phyloP scores from a whole-genome alignment of 1,284 basidiomycete genomes.

The Exobasidium cylindrosporum region DNA sequence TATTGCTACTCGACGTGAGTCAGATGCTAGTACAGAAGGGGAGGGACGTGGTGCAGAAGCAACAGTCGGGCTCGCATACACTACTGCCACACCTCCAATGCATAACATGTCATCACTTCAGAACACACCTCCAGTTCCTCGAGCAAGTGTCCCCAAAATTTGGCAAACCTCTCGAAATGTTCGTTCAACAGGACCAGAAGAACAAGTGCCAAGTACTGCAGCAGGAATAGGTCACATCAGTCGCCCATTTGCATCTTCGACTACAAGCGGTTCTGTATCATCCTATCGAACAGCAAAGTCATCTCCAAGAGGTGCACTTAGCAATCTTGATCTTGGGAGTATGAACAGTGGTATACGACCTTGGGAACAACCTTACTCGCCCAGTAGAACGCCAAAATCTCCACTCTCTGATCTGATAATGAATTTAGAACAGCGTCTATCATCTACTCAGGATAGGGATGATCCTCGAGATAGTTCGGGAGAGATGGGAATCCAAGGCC shows the following conservation, averaged over 20 bases:
- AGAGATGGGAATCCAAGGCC: not conserved
- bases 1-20: not conserved
- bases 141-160: constrained; percentile 9
- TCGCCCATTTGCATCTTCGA: constrained; percentile 3
- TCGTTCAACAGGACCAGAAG: not conserved
- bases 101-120: not conserved
- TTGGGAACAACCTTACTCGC: not conserved
- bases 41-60: too few relatives aligned
- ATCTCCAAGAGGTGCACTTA: not conserved
- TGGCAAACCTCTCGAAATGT: constrained; percentile 12
- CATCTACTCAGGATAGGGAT: not conserved
- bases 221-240: not conserved
- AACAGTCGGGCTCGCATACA: constrained; percentile 5
- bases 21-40: not conserved
- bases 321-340: not conserved
- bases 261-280: not conserved
- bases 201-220: not conserved
- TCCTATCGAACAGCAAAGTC: constrained; percentile 5
- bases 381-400: not conserved
- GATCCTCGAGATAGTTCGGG: not conserved
- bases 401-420: constrained; percentile 8
- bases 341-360: not conserved
- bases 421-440: constrained; percentile 9
- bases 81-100: not conserved
- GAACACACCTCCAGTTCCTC: not conserved